Evolutionary conservation across 192 early-diverging fungal species (phyloP).

Genomic region (Entomortierella beljakovae): DNA sequence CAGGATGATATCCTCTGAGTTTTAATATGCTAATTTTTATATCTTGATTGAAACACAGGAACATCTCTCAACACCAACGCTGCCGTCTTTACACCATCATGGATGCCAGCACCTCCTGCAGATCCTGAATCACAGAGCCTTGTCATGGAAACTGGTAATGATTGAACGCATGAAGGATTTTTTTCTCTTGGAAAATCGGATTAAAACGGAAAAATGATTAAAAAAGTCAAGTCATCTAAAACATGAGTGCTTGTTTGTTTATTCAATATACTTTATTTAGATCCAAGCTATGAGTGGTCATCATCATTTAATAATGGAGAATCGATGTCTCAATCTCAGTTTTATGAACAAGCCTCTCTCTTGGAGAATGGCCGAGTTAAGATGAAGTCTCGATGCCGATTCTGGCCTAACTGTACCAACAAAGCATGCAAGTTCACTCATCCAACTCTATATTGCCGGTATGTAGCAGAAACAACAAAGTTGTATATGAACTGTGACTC

Average conservation of each 20-base stretch:
- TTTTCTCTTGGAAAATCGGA: too few relatives aligned
- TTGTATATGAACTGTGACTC: too few relatives aligned
- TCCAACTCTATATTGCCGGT: constrained; percentile 57
- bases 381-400: constrained; percentile 56
- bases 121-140: neutral
- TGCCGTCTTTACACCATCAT: constrained; percentile 40
- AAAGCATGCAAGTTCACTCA: constrained; percentile 66
- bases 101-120: constrained; percentile 9
- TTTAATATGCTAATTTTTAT: neutral
- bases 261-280: neutral
- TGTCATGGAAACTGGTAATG: neutral
- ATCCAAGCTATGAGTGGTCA: neutral
- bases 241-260: too few relatives aligned
- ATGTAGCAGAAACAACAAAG: constrained; percentile 3
- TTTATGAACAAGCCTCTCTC: neutral
- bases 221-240: too few relatives aligned
- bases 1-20: neutral
- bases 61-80: constrained; percentile 44
- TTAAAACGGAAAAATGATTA: too few relatives aligned
- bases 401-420: constrained; percentile 66
- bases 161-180: neutral
- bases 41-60: neutral
- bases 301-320: neutral
- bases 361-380: constrained; percentile 11
- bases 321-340: neutral